phyloP scores from a whole-genome alignment of 768 basidiomycete species.

The Royoungia palumana region DNA sequence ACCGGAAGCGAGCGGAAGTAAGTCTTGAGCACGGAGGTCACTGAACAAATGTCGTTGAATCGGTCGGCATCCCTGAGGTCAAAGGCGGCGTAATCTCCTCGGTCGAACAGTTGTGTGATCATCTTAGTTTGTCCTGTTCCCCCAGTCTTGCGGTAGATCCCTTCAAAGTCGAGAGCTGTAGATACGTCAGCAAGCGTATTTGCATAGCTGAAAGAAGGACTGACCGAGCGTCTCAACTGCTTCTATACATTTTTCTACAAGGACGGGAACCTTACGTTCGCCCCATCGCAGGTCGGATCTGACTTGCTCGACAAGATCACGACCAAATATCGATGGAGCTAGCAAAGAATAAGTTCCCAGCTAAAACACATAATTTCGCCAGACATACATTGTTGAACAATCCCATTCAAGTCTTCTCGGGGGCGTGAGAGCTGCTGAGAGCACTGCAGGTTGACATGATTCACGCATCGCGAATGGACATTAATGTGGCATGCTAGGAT shows the following conservation, averaged over 20 bases:
- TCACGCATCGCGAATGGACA: slow-evolving; percentile 84
- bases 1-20: slow-evolving; percentile 93
- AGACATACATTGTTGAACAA: slow-evolving; percentile 19
- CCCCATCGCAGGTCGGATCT: slow-evolving; percentile 57
- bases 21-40: slow-evolving; percentile 94
- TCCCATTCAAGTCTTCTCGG: slow-evolving; percentile 31
- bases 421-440: slow-evolving; percentile 43
- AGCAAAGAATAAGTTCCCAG: slow-evolving; percentile 13
- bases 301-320: slow-evolving; percentile 83
- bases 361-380: slow-evolving; percentile 9
- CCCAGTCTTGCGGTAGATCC: slow-evolving; percentile 97
- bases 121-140: slow-evolving; percentile 88
- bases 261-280: slow-evolving; percentile 70
- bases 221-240: slow-evolving; percentile 86
- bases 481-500: slow-evolving; percentile 73
- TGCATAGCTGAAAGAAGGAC: slow-evolving; percentile 22
- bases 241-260: slow-evolving; percentile 94
- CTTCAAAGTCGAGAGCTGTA: slow-evolving; percentile 90
- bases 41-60: slow-evolving; percentile 96
- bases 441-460: slow-evolving; percentile 65
- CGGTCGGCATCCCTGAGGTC: slow-evolving; percentile 82
- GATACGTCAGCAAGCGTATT: slow-evolving; percentile 1
- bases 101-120: slow-evolving; percentile 93
- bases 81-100: slow-evolving; percentile 85
- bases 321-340: slow-evolving; percentile 93